Conservation (phyloP, 192 early-diverging fungal species). For the Gonapodya prolifera region DNA sequence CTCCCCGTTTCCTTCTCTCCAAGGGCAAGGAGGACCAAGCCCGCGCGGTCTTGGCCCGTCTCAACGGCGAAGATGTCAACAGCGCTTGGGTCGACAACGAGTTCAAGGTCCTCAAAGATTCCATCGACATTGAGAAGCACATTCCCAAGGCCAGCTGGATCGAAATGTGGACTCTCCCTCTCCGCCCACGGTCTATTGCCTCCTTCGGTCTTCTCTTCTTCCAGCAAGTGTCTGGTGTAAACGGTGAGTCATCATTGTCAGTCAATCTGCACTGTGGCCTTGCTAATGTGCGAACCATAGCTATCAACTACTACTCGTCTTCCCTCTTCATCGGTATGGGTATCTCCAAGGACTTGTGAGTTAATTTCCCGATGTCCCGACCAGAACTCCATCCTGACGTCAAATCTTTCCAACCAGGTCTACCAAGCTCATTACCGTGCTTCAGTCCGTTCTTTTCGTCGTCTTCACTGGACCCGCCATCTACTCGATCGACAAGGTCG, state of each 20-base stretch:
- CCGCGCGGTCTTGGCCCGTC: background rate
- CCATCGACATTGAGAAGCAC: background rate
- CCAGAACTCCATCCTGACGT: too few species aligned
- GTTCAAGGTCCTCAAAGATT: background rate
- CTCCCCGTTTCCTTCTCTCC: background rate
- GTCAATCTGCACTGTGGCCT: background rate
- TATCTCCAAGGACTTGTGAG: background rate
- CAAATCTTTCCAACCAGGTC: too few species aligned
- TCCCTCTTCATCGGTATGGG: constrained; percentile 7
- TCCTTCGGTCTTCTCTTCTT: background rate
- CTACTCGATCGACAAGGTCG: background rate
- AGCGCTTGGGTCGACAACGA: background rate
- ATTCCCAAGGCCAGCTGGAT: background rate
- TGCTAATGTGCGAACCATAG: background rate
- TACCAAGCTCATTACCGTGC: background rate
- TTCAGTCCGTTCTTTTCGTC: background rate
- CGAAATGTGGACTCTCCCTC: background rate
- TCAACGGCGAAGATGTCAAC: background rate
- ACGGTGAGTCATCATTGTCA: background rate
- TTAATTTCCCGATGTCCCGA: too few species aligned
- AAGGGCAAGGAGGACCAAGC: background rate
- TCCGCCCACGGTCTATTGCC: background rate
- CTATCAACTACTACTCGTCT: background rate
- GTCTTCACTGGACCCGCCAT: constrained; percentile 1
- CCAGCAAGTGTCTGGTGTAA: background rate